Percentiles rank a stretch among this genome's conserved stretches.
phyloP scores from a whole-genome alignment of 768 basidiomycete genomes.

The Paxillus involutus region DNA sequence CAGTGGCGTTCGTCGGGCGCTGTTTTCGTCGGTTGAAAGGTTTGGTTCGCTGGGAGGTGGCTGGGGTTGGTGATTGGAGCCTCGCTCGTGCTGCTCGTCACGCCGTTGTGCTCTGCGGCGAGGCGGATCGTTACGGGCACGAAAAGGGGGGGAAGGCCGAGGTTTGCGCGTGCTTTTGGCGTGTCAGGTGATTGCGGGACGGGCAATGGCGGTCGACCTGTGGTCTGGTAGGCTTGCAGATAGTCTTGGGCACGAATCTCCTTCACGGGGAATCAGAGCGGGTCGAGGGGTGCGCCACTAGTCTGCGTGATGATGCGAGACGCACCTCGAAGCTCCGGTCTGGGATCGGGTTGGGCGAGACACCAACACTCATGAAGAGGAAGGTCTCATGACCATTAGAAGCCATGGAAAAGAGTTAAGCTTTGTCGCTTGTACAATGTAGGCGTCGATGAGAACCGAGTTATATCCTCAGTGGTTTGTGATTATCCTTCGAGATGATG shows the following conservation, averaged over 20 bases:
- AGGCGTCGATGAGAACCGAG: too few species aligned
- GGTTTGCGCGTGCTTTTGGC: conserved; percentile 39
- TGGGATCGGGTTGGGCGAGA: conserved; percentile 6
- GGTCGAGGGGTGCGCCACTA: neutral
- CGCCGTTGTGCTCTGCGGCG: neutral
- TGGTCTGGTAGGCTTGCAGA: conserved; percentile 44
- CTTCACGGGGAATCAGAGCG: conserved; percentile 29
- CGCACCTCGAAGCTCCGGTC: conserved; percentile 31
- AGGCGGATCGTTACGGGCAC: conserved; percentile 36
- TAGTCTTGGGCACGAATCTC: conserved; percentile 60
- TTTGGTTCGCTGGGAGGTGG: conserved; percentile 20
- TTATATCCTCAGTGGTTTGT: neutral
- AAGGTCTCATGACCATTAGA: conserved; percentile 12
- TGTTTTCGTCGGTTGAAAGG: conserved; percentile 26
- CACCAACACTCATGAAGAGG: conserved; percentile 31
- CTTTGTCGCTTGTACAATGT: too few species aligned
- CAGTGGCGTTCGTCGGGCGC: conserved; percentile 31
- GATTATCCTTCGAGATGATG: neutral
- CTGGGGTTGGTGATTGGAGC: conserved; percentile 8
- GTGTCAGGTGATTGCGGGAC: conserved; percentile 46
- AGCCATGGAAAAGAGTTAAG: conserved; percentile 5
- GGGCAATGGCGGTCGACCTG: conserved; percentile 49
- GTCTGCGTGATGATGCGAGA: neutral
- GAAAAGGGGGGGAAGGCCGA: conserved; percentile 53
- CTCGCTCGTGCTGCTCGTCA: neutral